Percentiles rank a stretch among this genome's conserved stretches.
Conservation (phyloP, 345 rosid species). For the Syzygium jambos region DNA sequence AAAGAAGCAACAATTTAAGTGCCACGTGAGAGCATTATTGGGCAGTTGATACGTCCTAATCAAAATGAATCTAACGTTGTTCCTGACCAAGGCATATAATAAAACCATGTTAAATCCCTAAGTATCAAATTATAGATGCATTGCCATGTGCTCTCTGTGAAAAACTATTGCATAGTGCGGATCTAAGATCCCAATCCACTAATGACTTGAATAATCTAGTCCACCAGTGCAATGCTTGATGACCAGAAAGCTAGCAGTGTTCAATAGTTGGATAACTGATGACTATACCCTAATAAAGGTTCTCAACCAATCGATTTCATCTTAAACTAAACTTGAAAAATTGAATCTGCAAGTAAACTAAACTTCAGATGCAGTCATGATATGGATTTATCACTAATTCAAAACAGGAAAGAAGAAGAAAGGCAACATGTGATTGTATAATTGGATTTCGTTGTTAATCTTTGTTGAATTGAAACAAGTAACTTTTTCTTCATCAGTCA, state of each 20-base stretch:
- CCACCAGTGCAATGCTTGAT: no score
- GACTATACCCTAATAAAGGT: neutral
- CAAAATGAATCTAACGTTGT: neutral
- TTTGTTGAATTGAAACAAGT: neutral
- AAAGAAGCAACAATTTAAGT: neutral
- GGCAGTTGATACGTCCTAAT: conserved; percentile 17
- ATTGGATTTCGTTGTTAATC: neutral
- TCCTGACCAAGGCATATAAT: neutral
- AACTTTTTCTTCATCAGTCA: neutral
- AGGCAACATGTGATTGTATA: neutral
- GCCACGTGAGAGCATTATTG: conserved; percentile 1
- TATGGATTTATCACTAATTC: neutral
- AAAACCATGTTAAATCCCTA: neutral
- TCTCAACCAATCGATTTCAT: neutral
- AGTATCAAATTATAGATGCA: neutral
- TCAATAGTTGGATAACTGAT: neutral
- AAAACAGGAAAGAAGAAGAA: neutral
- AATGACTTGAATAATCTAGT: no score
- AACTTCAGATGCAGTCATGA: neutral
- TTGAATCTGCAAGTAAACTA: neutral
- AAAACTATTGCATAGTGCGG: neutral
- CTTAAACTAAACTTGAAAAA: neutral
- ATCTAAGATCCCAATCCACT: neutral
- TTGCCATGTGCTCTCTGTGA: neutral
- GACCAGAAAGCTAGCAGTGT: no score